phyloP scores from a whole-genome alignment of 2,329 filamentous ascomycete genomes.

The Lachnellula occidentalis region DNA sequence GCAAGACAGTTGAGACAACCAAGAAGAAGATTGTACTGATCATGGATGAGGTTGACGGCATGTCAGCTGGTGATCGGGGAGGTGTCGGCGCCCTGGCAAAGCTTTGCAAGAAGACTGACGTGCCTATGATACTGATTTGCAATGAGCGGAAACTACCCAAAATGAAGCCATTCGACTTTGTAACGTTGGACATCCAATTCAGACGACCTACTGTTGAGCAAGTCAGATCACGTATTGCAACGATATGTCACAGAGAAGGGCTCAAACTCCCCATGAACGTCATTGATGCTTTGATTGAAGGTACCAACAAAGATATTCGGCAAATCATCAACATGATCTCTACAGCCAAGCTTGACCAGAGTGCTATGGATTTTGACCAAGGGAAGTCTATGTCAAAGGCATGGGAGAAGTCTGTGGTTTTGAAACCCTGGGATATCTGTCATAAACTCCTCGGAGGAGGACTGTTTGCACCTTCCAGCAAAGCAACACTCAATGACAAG shows the following conservation, averaged over 20 bases:
- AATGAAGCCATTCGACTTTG: conserved; percentile 96
- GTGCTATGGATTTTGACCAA: conserved; percentile 74
- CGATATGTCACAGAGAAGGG: conserved; percentile 87
- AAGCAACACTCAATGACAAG: conserved; percentile 89
- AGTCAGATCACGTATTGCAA: conserved; percentile 87
- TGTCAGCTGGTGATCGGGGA: conserved; percentile 94
- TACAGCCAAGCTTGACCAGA: conserved; percentile 83
- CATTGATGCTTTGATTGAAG: conserved; percentile 90
- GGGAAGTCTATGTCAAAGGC: conserved; percentile 93
- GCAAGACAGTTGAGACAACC: conserved; percentile 68
- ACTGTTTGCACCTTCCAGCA: conserved; percentile 78
- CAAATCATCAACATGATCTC: conserved; percentile 99
- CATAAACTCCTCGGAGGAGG: conserved; percentile 85
- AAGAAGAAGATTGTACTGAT: conserved; percentile 95
- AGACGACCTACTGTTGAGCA: conserved; percentile 84
- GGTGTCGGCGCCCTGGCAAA: conserved; percentile 92
- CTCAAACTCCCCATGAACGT: conserved; percentile 78
- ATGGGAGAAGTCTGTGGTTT: conserved; percentile 95
- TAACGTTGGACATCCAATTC: conserved; percentile 81
- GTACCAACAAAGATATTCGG: conserved; percentile 90
- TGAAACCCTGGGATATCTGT: conserved; percentile 98
- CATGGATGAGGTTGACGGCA: conserved; percentile 99
- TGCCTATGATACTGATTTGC: conserved; percentile 95
- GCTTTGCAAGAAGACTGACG: conserved; percentile 89
- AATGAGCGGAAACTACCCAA: conserved; percentile 90